Base-by-base conservation (phyloP, 768 basidiomycete genomes). In the Mycena vulgaris region DNA sequence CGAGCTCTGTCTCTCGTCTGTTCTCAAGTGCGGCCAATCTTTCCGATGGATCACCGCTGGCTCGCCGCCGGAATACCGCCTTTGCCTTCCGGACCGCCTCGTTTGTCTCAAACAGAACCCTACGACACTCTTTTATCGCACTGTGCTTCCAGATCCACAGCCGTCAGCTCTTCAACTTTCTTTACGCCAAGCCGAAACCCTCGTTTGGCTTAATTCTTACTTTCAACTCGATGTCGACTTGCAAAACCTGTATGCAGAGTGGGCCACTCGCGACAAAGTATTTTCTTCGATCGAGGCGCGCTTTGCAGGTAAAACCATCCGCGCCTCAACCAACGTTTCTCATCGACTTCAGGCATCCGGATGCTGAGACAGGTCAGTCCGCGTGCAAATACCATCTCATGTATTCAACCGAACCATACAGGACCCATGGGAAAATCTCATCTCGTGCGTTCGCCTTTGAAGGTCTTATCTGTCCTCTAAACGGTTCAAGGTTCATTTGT, bases 391-490 rank as follows among this genome's bases (percentile, higher is more conserved):
- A 21, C 42, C 21, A 5, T 21, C 11, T 11, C 42, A 23, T 23
- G 21, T 11, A 23, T 45, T 45, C 42, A 45, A n/a, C n/a, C n/a
- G n/a, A 19, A 21, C 42, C 19, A 9, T 11, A 75, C 97, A 99
- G 81, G 96, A 97, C 77, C 95, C 95, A 73, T 99, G 95, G 92
- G 97, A 99, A 82, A 97, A 94, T 75, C 87, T 99, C 31, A 83
- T 98, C 49, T 96, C 95, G 96, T 98, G 80, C 75, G 94, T 89
- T 51, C 16, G 16, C 13, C 27, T 21, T 40, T 23, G 2, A 2
- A 27, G 17, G 56, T 51, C 30, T 45, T 39, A 27, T 37, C 13
- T 65, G 35, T 37, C 56, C 17, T 25, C 62, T 7, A 61, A 48
- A 49, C 42, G 23, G 48, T 37, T 48, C 37, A 55, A 97, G 97